Base-by-base conservation (phyloP, 169 alveolate species). In the Eimeria acervulina region DNA sequence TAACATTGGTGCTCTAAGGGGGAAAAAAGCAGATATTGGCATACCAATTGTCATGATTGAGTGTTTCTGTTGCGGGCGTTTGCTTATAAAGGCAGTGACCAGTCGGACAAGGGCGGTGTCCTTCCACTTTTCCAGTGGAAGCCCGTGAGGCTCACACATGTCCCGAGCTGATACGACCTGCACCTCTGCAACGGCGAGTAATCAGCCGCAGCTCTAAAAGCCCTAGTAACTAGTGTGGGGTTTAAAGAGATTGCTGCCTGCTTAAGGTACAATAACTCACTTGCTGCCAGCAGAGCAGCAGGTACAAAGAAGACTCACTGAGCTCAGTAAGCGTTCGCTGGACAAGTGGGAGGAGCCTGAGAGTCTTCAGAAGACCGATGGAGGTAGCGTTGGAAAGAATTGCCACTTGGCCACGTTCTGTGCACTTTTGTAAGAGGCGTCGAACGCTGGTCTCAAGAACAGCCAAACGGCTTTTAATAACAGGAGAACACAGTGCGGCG, bases 131-230 rank as follows among this genome's bases (percentile, higher is more conserved):
- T 92, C 95, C n/a, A 92, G 72, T 6, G 95, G 95, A 23, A 92
- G 95, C 28, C 95, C 95, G 19, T 51, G 95, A 31, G 95, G 95
- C 70, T 92, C 95, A 26, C 95, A 92, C 95, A 92, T 92, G 44
- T 92, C 95, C 19, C 95, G 78, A 59, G 95, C 90, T 10, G 95
- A 92, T n/a, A 92, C 91, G 26, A 92, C 52, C 51, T 66, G 81
- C 61, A 92, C 85, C 66, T 74, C 95, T 92, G 95, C 51, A 33
- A 52, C 10, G 19, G 85, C 31, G 33, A 44, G 85, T 59, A 87
- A 68, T 38, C 94, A 44, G 85, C 59, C 55, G 59, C 85, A 74
- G 36, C 78, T 21, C 85, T 74, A 26, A 36, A 74, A 15, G 61
- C 85, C 31, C 36, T 74, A 42, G 85, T 74, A 40, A 74, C 61